These are phyloP conservation scores for Bocquillonia castaneifolia DNA, from an alignment of 441 rosid genomes.

Conservation along the genomic window DNA sequence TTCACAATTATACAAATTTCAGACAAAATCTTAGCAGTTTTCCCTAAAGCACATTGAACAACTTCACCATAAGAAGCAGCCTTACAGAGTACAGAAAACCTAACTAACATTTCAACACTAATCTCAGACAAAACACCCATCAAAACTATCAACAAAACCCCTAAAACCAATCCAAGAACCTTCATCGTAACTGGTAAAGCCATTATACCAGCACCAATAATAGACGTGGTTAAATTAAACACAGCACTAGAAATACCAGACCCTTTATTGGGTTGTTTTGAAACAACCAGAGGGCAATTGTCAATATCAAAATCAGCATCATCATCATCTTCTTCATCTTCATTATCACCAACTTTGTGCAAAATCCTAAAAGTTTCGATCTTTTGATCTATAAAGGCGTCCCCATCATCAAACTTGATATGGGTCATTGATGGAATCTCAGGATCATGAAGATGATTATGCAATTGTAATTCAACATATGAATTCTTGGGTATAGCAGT, in stretches of 20 bases:
- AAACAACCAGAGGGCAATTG: constrained; percentile 32
- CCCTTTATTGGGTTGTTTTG: constrained; percentile 33
- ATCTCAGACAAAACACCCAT: constrained; percentile 83
- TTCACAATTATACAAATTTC: constrained; percentile 86
- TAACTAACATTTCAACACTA: constrained; percentile 72
- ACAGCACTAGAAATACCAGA: constrained; percentile 79
- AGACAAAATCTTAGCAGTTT: constrained; percentile 63
- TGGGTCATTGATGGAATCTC: constrained; percentile 32
- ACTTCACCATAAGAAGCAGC: constrained; percentile 84
- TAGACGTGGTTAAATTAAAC: constrained; percentile 78
- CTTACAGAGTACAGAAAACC: constrained; percentile 66
- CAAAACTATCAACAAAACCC: constrained; percentile 55
- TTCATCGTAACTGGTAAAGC: constrained; percentile 97
- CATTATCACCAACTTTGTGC: constrained; percentile 25
- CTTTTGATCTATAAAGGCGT: constrained; percentile 29
- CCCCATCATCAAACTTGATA: constrained; percentile 36
- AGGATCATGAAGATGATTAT: constrained; percentile 17
- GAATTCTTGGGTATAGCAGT: constrained; percentile 56
- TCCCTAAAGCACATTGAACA: constrained; percentile 74
- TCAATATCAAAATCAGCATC: constrained; percentile 41
- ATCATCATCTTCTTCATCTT: constrained; percentile 24
- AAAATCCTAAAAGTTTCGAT: constrained; percentile 21
- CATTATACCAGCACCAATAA: constrained; percentile 98
- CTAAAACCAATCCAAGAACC: constrained; percentile 78
- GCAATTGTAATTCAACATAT: constrained; percentile 52